Percentiles rank a stretch among this genome's conserved stretches.
These are phyloP conservation scores for Suhomyces sp. DNA, from an alignment of 805 yeast species.

Conservation along the genomic window DNA sequence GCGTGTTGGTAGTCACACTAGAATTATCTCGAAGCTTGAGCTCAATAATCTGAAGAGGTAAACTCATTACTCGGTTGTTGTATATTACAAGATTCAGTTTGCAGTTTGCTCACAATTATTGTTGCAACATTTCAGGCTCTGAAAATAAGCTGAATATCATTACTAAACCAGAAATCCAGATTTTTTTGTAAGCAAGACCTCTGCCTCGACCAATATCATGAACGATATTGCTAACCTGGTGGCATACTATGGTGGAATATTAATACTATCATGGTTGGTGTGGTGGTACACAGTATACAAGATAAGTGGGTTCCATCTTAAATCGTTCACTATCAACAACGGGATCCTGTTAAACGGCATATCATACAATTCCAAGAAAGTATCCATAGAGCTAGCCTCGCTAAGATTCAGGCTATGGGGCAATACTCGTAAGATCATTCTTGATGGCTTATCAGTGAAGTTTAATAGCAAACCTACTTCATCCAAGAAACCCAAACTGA, in stretches of 20 bases:
- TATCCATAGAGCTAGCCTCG: constrained; percentile 18
- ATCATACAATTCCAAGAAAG: constrained; percentile 12
- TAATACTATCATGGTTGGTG: constrained; percentile 21
- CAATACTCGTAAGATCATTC: constrained; percentile 28
- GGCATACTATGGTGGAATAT: neutral
- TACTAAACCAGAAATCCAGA: neutral
- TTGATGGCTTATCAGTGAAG: constrained; percentile 23
- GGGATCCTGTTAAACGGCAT: constrained; percentile 38
- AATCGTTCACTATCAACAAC: constrained; percentile 33
- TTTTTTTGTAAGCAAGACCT: neutral
- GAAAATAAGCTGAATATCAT: neutral
- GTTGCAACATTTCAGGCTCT: neutral
- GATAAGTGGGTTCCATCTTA: constrained; percentile 32
- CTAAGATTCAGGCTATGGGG: constrained; percentile 40
- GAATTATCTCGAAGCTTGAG: neutral
- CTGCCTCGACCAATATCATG: neutral
- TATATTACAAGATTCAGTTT: neutral
- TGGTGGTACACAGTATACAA: constrained; percentile 31
- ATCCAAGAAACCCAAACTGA: neutral
- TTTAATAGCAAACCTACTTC: neutral
- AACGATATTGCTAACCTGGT: neutral
- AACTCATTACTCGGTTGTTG: neutral
- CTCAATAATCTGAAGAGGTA: neutral
- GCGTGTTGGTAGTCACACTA: neutral
- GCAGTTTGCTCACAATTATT: neutral